Conservation (phyloP, 2,329 filamentous ascomycete genomes). For the Pestalotiopsis sp. region DNA sequence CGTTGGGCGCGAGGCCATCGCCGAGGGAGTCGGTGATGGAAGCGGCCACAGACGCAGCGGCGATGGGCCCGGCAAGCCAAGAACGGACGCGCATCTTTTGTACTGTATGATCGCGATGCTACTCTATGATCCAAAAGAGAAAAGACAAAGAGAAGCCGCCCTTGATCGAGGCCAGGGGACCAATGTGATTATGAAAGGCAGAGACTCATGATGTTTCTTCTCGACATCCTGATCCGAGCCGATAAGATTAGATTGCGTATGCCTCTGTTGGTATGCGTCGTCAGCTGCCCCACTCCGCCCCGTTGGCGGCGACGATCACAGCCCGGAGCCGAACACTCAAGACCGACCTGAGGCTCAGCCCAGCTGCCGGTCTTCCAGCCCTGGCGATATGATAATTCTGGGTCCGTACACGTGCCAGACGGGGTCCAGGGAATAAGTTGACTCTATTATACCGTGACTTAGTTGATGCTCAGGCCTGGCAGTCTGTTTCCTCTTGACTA, state of each 20-base stretch:
- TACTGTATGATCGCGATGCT: background rate
- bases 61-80: constrained; percentile 7
- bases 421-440: too few relatives aligned
- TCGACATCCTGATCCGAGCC: background rate
- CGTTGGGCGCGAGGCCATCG: constrained; percentile 11
- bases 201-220: background rate
- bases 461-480: too few relatives aligned
- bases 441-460: too few relatives aligned
- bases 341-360: background rate
- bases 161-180: background rate
- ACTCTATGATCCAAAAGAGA: background rate
- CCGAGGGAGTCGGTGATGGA: background rate
- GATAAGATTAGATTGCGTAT: constrained; percentile 14
- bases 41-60: constrained; percentile 8
- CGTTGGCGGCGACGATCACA: background rate
- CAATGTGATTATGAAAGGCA: background rate
- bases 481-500: too few relatives aligned
- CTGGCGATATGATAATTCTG: background rate
- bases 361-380: background rate
- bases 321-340: background rate
- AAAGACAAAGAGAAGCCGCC: background rate
- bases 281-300: constrained; percentile 12
- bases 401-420: too few relatives aligned
- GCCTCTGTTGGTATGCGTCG: constrained; percentile 9
- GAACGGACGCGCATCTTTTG: constrained; percentile 4